Evolutionary conservation across 75 land plant genomes (phyloP).

Genomic region (Picea glauca): DNA sequence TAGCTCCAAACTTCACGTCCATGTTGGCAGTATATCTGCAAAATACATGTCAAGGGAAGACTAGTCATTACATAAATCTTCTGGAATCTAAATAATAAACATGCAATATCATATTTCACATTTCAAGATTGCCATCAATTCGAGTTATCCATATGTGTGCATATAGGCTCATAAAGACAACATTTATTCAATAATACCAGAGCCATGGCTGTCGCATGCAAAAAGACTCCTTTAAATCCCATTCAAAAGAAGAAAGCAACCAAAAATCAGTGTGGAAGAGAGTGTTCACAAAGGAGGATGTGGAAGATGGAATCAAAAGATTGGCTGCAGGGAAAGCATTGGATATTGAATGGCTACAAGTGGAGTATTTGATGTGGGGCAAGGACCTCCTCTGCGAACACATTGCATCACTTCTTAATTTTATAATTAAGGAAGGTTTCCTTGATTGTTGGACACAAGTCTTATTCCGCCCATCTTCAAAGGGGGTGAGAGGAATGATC

Average conservation of each 20-base stretch:
- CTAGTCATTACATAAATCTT: background rate
- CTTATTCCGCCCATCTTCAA: too few relatives aligned
- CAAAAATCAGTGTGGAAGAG: background rate
- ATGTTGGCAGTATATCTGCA: conserved; percentile 63
- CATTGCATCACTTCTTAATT: too few relatives aligned
- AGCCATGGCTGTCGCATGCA: background rate
- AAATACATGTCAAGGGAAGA: background rate
- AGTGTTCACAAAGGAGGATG: background rate
- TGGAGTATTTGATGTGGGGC: too few relatives aligned
- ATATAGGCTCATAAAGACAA: background rate
- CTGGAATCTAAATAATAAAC: background rate
- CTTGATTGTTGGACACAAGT: too few relatives aligned
- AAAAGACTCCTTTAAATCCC: background rate
- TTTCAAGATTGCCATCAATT: conserved; percentile 3
- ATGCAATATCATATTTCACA: background rate
- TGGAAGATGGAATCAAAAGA: background rate
- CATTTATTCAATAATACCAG: background rate
- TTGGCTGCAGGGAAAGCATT: background rate
- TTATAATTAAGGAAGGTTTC: too few relatives aligned
- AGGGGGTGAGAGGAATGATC: too few relatives aligned
- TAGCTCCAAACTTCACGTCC: conserved; percentile 51
- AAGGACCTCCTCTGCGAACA: too few relatives aligned
- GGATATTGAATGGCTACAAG: background rate
- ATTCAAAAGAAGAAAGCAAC: background rate
- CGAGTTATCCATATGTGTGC: background rate